phyloP scores from a whole-genome alignment of 208 protist genomes.

The Acanthamoeba royreba region DNA sequence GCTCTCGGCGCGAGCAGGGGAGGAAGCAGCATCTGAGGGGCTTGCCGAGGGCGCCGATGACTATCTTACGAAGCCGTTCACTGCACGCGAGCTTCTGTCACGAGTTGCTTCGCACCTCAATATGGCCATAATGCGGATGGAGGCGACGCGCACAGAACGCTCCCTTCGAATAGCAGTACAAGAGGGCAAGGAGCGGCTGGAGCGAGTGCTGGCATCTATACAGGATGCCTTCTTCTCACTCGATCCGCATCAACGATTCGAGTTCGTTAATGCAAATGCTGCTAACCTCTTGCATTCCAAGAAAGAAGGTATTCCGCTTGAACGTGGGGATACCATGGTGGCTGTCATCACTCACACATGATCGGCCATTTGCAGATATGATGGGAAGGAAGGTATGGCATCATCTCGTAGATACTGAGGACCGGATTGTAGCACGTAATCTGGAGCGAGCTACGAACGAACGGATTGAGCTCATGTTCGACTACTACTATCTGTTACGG shows the following conservation, averaged over 20 bases:
- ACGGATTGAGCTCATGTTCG: neutral
- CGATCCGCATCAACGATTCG: neutral
- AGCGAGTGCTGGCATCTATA: neutral
- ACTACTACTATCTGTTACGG: neutral
- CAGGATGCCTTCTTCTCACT: neutral
- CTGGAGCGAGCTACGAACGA: neutral
- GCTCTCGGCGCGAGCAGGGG: conserved; percentile 54
- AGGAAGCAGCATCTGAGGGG: conserved; percentile 27
- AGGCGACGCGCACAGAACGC: neutral
- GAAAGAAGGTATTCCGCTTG: conserved; percentile 11
- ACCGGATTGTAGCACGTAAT: neutral
- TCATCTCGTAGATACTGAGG: neutral
- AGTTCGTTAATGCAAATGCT: neutral
- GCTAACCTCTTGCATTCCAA: neutral
- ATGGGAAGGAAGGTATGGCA: neutral
- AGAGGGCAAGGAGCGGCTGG: neutral
- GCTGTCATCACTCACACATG: too few relatives aligned
- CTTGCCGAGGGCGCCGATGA: conserved; percentile 49
- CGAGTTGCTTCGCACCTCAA: neutral
- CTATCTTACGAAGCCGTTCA: conserved; percentile 57
- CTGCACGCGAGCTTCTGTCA: conserved; percentile 24
- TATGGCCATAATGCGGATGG: neutral
- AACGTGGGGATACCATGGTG: too few relatives aligned
- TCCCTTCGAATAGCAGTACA: neutral
- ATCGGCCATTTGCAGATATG: too few relatives aligned